These are phyloP conservation scores for Grosmannia huntii DNA, from an alignment of 2,329 filamentous ascomycete genomes.

Conservation along the genomic window DNA sequence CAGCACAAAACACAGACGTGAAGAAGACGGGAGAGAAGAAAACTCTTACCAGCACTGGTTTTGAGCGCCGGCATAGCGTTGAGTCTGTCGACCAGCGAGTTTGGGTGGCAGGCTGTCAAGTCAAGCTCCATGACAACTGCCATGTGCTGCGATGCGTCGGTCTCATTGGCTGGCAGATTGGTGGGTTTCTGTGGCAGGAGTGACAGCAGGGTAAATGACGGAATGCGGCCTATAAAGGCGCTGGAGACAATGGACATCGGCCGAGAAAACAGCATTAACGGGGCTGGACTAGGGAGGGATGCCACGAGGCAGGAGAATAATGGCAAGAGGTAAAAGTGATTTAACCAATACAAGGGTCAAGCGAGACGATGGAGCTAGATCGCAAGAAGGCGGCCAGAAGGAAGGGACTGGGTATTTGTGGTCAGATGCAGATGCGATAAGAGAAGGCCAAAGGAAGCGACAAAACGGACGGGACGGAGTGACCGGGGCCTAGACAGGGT, in stretches of 20 bases:
- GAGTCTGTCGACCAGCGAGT: slow-evolving; percentile 39
- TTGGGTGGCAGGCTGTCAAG: slow-evolving; percentile 32
- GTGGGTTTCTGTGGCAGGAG: neutral
- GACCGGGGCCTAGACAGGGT: neutral
- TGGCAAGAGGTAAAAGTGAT: neutral
- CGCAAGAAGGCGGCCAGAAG: neutral
- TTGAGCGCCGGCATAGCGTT: slow-evolving; percentile 44
- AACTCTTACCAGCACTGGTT: slow-evolving; percentile 44
- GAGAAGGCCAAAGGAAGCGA: neutral
- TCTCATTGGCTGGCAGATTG: slow-evolving; percentile 17
- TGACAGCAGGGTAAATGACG: neutral
- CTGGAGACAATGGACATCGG: neutral
- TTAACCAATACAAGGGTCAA: neutral
- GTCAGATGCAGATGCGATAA: neutral
- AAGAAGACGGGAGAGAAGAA: slow-evolving; percentile 11
- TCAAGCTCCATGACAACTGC: slow-evolving; percentile 34
- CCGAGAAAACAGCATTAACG: neutral
- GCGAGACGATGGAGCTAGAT: neutral
- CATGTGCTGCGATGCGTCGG: slow-evolving; percentile 23
- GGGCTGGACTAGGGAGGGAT: neutral
- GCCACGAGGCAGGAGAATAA: neutral
- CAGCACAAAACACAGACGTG: neutral
- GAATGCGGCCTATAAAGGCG: neutral
- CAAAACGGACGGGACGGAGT: neutral
- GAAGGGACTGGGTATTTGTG: neutral